These are phyloP conservation scores for Parmelia sp. DNA, from an alignment of 495 filamentous ascomycete species.

Conservation along the genomic window DNA sequence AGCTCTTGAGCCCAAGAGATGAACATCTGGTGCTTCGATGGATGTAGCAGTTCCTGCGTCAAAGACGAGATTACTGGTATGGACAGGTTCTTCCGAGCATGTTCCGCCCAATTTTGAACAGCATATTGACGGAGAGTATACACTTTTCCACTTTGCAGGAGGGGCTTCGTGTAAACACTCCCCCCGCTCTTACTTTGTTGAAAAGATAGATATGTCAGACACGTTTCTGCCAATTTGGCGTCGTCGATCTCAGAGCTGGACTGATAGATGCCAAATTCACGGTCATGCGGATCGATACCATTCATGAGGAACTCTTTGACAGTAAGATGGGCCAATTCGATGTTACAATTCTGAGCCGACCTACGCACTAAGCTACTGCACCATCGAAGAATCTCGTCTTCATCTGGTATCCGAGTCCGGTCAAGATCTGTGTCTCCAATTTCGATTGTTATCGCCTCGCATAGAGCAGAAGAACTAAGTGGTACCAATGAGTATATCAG, in stretches of 20 bases:
- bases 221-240: slow-evolving; percentile 11
- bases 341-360: slow-evolving; percentile 6
- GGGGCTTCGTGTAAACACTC: no score
- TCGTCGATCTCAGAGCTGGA: slow-evolving; percentile 3
- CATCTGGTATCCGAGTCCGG: slow-evolving; percentile 20
- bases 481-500: slow-evolving; percentile 7
- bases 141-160: not conserved
- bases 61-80: slow-evolving; percentile 1
- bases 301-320: slow-evolving; percentile 32
- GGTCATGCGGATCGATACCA: not conserved
- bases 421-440: slow-evolving; percentile 20
- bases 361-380: slow-evolving; percentile 34
- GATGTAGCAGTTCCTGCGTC: slow-evolving; percentile 14
- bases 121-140: slow-evolving; percentile 7
- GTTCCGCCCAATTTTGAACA: not conserved
- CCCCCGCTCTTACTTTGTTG: slow-evolving; percentile 4
- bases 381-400: slow-evolving; percentile 26
- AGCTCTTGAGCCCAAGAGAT: slow-evolving; percentile 15
- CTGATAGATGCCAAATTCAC: slow-evolving; percentile 13
- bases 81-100: not conserved
- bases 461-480: slow-evolving; percentile 17
- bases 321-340: slow-evolving; percentile 36
- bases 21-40: slow-evolving; percentile 16
- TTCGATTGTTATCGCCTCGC: slow-evolving; percentile 27
- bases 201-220: slow-evolving; percentile 21